Evolutionary conservation across 768 basidiomycete species (phyloP), one percentile per base, ranked within the genome.

Genomic region (Punctularia strigosozonata): DNA sequence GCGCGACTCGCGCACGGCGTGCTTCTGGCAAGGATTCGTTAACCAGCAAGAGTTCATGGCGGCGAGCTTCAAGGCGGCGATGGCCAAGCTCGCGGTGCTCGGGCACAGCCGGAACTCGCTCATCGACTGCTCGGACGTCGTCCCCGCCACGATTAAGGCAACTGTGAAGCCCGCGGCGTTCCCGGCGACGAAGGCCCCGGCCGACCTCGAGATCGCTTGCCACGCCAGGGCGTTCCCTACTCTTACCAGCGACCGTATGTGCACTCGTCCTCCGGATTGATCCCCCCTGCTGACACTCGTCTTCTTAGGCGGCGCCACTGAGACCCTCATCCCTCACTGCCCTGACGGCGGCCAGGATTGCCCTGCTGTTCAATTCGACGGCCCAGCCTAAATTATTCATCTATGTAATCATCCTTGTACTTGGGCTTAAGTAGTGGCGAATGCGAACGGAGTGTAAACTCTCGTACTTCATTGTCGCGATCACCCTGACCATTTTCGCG

Each of bases 1-100:
- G 12, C 54, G 54, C 17, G 54, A 56, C 43, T 38, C 48, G n/a
- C 43, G 52, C 20, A 56, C 54, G 25, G 52, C 53, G 28, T 55
- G 53, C 43, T 47, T 50, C 26, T 55, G 52, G 52, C 53, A 55
- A 41, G 47, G 47, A 4, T 51, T 55, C 40, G 51, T 48, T 32
- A 43, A 39, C 41, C 37, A 52, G 42, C 51, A 52, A 33, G 36
- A 33, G 2, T 47, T 47, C 40, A 42, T 54, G 35, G 31, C 37
- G 19, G 30, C 36, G 14, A 38, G 31, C 6, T 51, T 53, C 43
- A 41, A 41, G 23, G 43, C 44, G 17, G 52, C 52, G 15, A 50
- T 53, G 46, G 41, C 45, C 15, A 53, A 53, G 43, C 48, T 53
- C 34, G 44, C 46, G 31, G 37, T 51, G 23, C 30, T 48, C 36